Base-by-base conservation (phyloP, 805 yeast genomes). In the Candida endomychidarum region DNA sequence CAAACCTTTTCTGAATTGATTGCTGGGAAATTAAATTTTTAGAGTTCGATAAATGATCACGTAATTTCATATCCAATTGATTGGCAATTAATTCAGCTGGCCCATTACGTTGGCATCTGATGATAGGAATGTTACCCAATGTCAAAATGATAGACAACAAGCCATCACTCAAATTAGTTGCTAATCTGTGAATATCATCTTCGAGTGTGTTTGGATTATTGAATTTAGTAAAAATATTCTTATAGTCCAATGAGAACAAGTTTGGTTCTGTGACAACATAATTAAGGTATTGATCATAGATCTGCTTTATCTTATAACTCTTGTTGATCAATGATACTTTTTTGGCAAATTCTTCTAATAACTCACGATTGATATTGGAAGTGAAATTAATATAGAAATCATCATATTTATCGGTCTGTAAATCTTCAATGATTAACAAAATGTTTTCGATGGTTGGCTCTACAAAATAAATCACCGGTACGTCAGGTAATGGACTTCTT, bases 71-170 rank as follows among this genome's bases (percentile, higher is more conserved):
- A 55, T 95, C 97, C 45, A 93, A 72, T 53, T 83, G 86, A 51
- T 83, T 85, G 1, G 97, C 95, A 26, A 93, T 85, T 56, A 90
- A 75, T 58, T 93, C 98, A 2, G 98, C 97, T 0, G 99, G 95
- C 1, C 96, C 96, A 35, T 95, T 95, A 29, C 83, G 72, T 32
- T 93, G 90, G 38, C 96, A 83, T 53, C 99, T 77, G 46, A 93
- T 87, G 37, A 93, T 80, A 1, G 99, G 99, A 22, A 93, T 78
- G 7, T 81, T 74, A 10, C 83, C 86, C 57, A 80, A 69, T 8
- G 96, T 87, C 18, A 45, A 37, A 50, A 89, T 75, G 8, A 93
- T 74, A 34, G 91, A 83, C 56, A 87, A 85, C 34, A 93, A 63
- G 0, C 97, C 97, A 48, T 72, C 76, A 14, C 96, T 87, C 25